phyloP scores from a whole-genome alignment of 1,284 basidiomycete species.

The Rhodotorula glutinis region DNA sequence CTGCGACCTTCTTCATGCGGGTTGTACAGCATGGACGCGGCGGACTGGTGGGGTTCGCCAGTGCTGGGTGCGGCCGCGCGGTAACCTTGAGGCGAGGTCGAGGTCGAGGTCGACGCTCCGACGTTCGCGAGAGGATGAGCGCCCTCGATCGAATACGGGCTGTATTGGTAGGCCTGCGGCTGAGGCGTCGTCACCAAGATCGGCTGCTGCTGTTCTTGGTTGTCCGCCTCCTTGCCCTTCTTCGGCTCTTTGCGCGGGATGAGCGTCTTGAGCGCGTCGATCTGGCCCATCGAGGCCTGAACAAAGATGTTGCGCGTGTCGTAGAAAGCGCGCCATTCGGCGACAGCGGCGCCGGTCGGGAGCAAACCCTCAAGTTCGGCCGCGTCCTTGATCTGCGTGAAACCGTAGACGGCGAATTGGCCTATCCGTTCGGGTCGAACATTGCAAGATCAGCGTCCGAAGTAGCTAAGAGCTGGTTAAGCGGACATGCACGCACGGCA shows the following conservation, averaged over 20 bases:
- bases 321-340: neutral
- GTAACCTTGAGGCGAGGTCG: too few relatives aligned
- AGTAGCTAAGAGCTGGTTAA: too few relatives aligned
- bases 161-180: too few relatives aligned
- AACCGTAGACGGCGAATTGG: neutral
- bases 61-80: too few relatives aligned
- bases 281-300: too few relatives aligned
- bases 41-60: too few relatives aligned
- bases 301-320: neutral
- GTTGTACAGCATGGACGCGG: too few relatives aligned
- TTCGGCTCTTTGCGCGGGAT: neutral
- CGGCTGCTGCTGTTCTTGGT: neutral
- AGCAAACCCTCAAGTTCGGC: neutral
- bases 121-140: too few relatives aligned
- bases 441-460: too few relatives aligned
- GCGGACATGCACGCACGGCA: neutral
- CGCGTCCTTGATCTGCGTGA: neutral
- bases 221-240: neutral
- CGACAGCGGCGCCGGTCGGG: neutral
- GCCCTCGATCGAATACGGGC: too few relatives aligned
- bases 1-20: too few relatives aligned
- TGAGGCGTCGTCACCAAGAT: neutral
- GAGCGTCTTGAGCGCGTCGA: neutral
- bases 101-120: too few relatives aligned
- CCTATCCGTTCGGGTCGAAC: neutral